Base-by-base conservation (phyloP, 225 moss, liverwort and hornwort species). In the Ulota crispa region DNA sequence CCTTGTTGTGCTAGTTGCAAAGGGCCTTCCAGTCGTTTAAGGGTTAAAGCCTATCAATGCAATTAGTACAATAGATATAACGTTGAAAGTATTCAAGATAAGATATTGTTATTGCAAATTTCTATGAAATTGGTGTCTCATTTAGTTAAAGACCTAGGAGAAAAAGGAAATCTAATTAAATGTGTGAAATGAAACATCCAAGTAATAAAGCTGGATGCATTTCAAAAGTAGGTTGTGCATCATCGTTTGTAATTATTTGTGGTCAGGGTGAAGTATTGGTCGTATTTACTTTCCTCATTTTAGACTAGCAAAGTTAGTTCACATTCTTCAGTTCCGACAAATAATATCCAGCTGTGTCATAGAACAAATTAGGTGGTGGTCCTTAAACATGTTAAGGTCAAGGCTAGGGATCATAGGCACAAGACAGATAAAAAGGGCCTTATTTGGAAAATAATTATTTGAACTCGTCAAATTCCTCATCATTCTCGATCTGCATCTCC, bases 401-500 rank as follows among this genome's bases (percentile, higher is more conserved):
- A 45, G 65, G 32, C 9, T 55, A 37, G 41, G 52, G 39, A 83
- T 54, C 54, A 76, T 16, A 78, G 32, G 28, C 74, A 41, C 47
- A 64, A 68, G 12, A 63, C 70, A 62, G 16, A 47, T 11, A 63
- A 68, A 57, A 57, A 63, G 18, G 15, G 77, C 68, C 82, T 83
- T 89, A 96, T 95, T 92, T 89, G 68, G 91, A 86, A 73, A 85
- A 80, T 75, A 87, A 80, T 26, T 94, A 32, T 32, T 32, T 94
- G 73, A 92, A 89, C 77, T 87, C 93, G 59, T 91, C 97, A n/a
- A 91, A 72, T n/a, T 93, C 95, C 86, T 95, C 93, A 73, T 93
- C 94, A 72, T 91, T 89, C 64, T 95, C 94, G 75, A 92, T 93
- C 23, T 87, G 93, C 94, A 94, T 92, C 80, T 93, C 95, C 80